Conservation (phyloP, 352 stramenopile genomes). For the Aphanomyces euteiches region DNA sequence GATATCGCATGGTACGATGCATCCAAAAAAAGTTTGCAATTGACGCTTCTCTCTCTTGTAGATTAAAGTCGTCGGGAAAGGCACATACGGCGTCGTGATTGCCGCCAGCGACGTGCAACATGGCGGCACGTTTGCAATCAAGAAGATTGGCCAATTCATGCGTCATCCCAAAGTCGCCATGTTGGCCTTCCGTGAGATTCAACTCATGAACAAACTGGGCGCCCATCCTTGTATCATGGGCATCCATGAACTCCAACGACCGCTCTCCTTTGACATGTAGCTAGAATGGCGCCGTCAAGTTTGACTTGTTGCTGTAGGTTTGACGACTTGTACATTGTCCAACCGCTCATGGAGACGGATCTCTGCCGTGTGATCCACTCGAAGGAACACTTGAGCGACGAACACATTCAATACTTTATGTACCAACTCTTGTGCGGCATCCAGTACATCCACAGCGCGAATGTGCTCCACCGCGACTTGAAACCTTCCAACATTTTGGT, state of each 20-base stretch:
- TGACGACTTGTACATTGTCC: constrained; percentile 97
- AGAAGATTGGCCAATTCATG: constrained; percentile 84
- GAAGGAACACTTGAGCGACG: constrained; percentile 86
- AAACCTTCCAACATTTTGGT: constrained; percentile 98
- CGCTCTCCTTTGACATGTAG: constrained; percentile 63
- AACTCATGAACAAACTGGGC: constrained; percentile 83
- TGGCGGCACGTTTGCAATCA: constrained; percentile 83
- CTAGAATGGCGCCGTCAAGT: background rate
- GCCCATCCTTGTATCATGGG: constrained; percentile 73
- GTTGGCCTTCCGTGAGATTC: constrained; percentile 81
- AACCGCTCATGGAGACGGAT: constrained; percentile 97
- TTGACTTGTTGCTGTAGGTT: constrained; percentile 53
- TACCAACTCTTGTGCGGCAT: constrained; percentile 94
- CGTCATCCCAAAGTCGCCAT: constrained; percentile 80
- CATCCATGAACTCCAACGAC: constrained; percentile 78
- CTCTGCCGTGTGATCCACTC: constrained; percentile 87
- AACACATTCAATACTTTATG: constrained; percentile 95
- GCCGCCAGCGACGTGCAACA: constrained; percentile 82
- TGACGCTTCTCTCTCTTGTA: background rate
- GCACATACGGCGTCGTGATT: constrained; percentile 89
- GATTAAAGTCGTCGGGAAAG: constrained; percentile 82
- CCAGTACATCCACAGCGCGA: constrained; percentile 94
- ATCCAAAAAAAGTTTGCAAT: background rate
- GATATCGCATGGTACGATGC: constrained; percentile 70
- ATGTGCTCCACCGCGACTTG: constrained; percentile 95